phyloP scores from a whole-genome alignment of 306 rosid genomes.

The Trifolium fragiferum region DNA sequence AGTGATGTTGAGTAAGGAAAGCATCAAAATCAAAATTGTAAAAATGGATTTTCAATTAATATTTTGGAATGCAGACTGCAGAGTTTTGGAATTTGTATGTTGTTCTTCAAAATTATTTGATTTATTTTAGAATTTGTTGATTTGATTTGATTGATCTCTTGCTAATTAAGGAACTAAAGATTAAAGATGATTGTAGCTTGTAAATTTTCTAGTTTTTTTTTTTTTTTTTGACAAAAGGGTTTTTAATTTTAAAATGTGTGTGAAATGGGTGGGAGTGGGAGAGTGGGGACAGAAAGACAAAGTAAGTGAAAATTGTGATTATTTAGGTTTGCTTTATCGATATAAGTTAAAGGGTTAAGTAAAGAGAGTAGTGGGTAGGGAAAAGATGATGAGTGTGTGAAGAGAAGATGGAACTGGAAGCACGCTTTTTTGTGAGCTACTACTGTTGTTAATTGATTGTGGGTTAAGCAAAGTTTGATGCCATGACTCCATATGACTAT shows the following conservation, averaged over 20 bases:
- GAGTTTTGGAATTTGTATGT: constrained; percentile 9
- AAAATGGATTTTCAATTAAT: constrained; percentile 23
- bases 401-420: constrained; percentile 11
- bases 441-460: constrained; percentile 24
- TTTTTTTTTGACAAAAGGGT: neutral
- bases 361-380: constrained; percentile 15
- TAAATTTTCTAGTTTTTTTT: no score
- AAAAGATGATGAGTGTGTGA: constrained; percentile 36
- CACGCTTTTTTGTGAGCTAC: neutral
- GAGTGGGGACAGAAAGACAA: constrained; percentile 33
- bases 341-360: constrained; percentile 38
- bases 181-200: neutral
- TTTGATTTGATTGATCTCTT: neutral
- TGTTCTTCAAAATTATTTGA: neutral
- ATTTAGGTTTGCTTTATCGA: constrained; percentile 33
- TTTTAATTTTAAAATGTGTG: neutral
- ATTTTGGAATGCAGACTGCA: neutral
- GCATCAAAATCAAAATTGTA: constrained; percentile 43
- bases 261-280: neutral
- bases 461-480: constrained; percentile 51
- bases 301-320: neutral
- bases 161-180: neutral
- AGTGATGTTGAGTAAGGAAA: constrained; percentile 23
- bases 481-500: constrained; percentile 4
- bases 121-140: neutral